Percentiles rank a stretch among this genome's conserved stretches.
phyloP scores from a whole-genome alignment of 2,329 filamentous ascomycete species.

The Paecilomyces niveus region DNA sequence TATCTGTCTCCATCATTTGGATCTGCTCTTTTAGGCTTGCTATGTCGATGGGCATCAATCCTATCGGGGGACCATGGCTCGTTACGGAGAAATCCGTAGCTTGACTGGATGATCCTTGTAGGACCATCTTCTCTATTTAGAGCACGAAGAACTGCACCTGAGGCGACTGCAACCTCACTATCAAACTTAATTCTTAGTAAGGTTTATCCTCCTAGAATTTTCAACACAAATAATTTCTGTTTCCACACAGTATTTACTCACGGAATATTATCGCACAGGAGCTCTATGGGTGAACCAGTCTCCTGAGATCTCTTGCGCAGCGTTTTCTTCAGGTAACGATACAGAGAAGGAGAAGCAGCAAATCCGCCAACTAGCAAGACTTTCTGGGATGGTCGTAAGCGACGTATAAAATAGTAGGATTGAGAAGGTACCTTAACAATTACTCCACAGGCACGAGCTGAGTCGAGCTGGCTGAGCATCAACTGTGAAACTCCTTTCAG shows the following conservation, averaged over 20 bases:
- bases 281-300: no score
- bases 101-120: constrained; percentile 15
- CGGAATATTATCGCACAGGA: no score
- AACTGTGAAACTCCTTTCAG: constrained; percentile 9
- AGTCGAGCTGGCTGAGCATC: constrained; percentile 16
- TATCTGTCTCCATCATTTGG: constrained; percentile 12
- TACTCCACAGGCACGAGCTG: constrained; percentile 11
- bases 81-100: constrained; percentile 19
- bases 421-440: constrained; percentile 1
- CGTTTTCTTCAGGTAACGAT: background rate
- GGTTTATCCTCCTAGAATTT: background rate
- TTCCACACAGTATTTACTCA: no score
- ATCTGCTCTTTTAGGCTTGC: constrained; percentile 2
- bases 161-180: constrained; percentile 20
- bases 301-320: background rate
- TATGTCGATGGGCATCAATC: constrained; percentile 6
- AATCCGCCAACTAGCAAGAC: constrained; percentile 27
- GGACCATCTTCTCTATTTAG: constrained; percentile 22
- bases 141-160: constrained; percentile 22
- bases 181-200: background rate
- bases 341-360: constrained; percentile 16
- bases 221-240: no score
- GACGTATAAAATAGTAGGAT: background rate
- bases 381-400: constrained; percentile 10
- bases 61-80: constrained; percentile 10